Conservation (phyloP, 768 basidiomycete species). For the Trametes sanguinea region DNA sequence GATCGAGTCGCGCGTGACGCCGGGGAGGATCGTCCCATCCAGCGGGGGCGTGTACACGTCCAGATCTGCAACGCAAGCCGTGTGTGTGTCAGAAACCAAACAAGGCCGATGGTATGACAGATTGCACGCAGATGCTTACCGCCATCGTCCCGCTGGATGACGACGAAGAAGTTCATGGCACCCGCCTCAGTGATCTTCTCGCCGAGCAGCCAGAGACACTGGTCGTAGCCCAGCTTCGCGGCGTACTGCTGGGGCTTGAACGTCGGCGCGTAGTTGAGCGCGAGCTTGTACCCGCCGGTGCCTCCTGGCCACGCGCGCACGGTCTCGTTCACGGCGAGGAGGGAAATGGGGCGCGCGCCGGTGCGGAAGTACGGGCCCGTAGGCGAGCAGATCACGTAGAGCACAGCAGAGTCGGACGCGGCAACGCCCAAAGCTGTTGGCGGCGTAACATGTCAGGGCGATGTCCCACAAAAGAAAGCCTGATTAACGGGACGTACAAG, state of each 20-base stretch:
- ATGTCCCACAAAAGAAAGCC: background rate
- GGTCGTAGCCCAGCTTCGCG: constrained; percentile 51
- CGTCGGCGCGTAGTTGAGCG: constrained; percentile 43
- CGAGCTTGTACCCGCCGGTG: constrained; percentile 58
- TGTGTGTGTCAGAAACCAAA: background rate
- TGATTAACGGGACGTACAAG: constrained; percentile 31
- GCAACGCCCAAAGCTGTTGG: constrained; percentile 57
- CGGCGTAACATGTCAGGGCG: background rate
- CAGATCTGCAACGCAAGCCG: constrained; percentile 43
- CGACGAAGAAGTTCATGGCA: constrained; percentile 60
- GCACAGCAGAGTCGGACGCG: constrained; percentile 76
- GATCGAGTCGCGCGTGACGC: constrained; percentile 87
- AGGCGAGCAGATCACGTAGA: constrained; percentile 83
- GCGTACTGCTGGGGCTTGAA: constrained; percentile 51
- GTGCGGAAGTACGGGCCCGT: constrained; percentile 54
- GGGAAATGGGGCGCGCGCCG: constrained; percentile 50
- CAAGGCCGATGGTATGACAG: too few relatives aligned
- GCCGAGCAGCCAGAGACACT: constrained; percentile 58
- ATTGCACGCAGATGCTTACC: constrained; percentile 34
- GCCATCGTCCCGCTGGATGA: constrained; percentile 47
- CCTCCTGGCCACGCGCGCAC: constrained; percentile 59
- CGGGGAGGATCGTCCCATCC: constrained; percentile 90
- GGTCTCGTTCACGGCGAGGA: constrained; percentile 48
- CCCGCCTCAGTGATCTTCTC: constrained; percentile 44
- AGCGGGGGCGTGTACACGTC: constrained; percentile 89